Conservation (phyloP, 768 basidiomycete genomes). For the Tremella fuciformis region DNA sequence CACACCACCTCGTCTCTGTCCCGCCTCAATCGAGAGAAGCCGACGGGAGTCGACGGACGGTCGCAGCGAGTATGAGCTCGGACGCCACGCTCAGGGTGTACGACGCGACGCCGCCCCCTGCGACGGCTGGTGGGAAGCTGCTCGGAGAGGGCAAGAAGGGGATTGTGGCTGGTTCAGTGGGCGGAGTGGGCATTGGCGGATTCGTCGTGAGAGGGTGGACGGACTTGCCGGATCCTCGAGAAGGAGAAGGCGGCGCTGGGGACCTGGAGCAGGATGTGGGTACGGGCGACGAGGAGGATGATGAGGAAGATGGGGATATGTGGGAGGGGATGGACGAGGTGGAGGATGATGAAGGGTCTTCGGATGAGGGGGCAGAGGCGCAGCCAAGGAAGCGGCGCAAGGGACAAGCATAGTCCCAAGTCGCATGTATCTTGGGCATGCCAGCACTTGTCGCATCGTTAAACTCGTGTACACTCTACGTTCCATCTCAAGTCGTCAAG, state of each 20-base stretch:
- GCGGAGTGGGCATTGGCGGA: slow-evolving; percentile 35
- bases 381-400: slow-evolving; percentile 4
- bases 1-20: slow-evolving; percentile 40
- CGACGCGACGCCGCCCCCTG: slow-evolving; percentile 21
- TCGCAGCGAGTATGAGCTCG: slow-evolving; percentile 19
- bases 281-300: slow-evolving; percentile 24
- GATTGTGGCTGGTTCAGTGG: slow-evolving; percentile 24
- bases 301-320: slow-evolving; percentile 27
- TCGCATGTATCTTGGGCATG: background rate
- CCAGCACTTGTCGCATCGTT: too few relatives aligned
- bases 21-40: slow-evolving; percentile 5
- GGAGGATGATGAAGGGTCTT: slow-evolving; percentile 20
- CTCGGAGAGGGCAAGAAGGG: slow-evolving; percentile 25
- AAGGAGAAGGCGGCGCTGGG: slow-evolving; percentile 10
- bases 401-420: background rate
- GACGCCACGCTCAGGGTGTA: slow-evolving; percentile 33
- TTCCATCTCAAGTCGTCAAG: too few relatives aligned
- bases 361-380: slow-evolving; percentile 20
- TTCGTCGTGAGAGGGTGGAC: slow-evolving; percentile 31
- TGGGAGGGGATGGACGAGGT: slow-evolving; percentile 30
- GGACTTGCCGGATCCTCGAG: slow-evolving; percentile 10
- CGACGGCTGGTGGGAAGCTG: slow-evolving; percentile 18
- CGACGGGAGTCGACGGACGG: background rate
- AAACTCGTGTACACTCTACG: too few relatives aligned
- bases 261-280: slow-evolving; percentile 15